Evolutionary conservation across 768 basidiomycete genomes (phyloP), one percentile per base, ranked within the genome.

Genomic region (Ramaria sp.): DNA sequence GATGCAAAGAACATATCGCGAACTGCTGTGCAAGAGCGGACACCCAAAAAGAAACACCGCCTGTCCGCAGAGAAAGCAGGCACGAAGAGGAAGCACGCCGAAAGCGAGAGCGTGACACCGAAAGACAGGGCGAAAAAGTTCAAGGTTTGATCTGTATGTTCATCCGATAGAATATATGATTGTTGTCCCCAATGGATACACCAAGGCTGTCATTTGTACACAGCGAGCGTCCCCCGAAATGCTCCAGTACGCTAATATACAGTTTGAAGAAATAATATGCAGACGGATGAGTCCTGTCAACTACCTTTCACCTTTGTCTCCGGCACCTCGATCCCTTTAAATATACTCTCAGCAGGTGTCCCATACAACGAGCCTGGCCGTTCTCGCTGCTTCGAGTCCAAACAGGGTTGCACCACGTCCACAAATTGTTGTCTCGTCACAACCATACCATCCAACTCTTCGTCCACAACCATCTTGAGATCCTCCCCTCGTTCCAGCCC

Each of bases 361-460:
- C 86, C 88, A 70, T 77, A 87, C 62, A 87, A 81, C 60, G 82
- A 70, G 47, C 90, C 85, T 0, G 83, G 82, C 34, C 59, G 53
- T 57, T 75, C 73, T 61, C 66, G 65, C 69, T 87, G 82, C 75
- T 85, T 84, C 68, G 78, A 72, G 28, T 85, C 82, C 61, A 97
- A 91, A 56, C 85, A 74, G 5, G 70, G 69, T 8, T 88, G 90
- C 5, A 97, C 79, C 36, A 68, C 73, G 48, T 86, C 78, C 20
- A 91, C 84, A 83, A 91, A 93, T 60, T 83, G 73, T 60, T 81
- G 71, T 37, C 95, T 73, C 57, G 83, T 86, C 60, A 79, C 78
- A 15, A 97, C 81, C 27, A 92, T 74, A 56, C 82, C 77, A 60
- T 72, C 73, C 55, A 95, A 67, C 61, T 82, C 78, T 24, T 88